Base-by-base conservation (phyloP, 345 rosid genomes). In the Eucalyptus curtisii region DNA sequence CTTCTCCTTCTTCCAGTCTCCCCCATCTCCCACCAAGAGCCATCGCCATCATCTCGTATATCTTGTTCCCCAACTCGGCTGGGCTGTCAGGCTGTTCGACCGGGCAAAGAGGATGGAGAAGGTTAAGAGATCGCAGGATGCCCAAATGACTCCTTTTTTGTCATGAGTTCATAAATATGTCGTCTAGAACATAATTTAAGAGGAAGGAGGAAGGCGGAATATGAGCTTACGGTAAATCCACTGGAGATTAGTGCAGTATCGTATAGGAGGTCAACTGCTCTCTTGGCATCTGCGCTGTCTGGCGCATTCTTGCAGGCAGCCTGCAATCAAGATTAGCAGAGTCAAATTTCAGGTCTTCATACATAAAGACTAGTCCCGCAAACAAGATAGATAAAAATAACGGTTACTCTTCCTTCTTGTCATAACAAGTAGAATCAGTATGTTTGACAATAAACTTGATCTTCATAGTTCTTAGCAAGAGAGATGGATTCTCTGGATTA, bases 21-120 rank as follows among this genome's bases (percentile, higher is more conserved):
- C 98, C 99, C 99, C 99, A 98, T 95, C 99, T 95, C 84, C 99
- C 99, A 61, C 99, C 99, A 24, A 98, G 95, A 30, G 99, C 99
- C 96, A 98, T 94, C 4, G 97, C 96, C 98, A 98, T 98, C 98
- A 98, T 97, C 92, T 98, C 99, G 22, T 98, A 97, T 86, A 98
- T 97, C 94, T 97, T 98, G 94, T 93, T 96, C 64, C 99, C 99
- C 86, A 98, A 88, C 90, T 97, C 98, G 1, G 99, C 97, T 22
- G 99, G 99, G 91, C 96, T 98, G 88, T 97, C 99, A 31, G 99
- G 99, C 99, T 98, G 95, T 91, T 90, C 85, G 7, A 90, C 1
- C 3, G 24, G 48, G 49, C 50, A 64, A 66, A 66, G 4, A 88
- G 45, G 86, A 20, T 37, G 22, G 45, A 2, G 17, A 68, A 25